Conservation (phyloP, 352 stramenopile genomes). For the Globisporangium sylvaticum region DNA sequence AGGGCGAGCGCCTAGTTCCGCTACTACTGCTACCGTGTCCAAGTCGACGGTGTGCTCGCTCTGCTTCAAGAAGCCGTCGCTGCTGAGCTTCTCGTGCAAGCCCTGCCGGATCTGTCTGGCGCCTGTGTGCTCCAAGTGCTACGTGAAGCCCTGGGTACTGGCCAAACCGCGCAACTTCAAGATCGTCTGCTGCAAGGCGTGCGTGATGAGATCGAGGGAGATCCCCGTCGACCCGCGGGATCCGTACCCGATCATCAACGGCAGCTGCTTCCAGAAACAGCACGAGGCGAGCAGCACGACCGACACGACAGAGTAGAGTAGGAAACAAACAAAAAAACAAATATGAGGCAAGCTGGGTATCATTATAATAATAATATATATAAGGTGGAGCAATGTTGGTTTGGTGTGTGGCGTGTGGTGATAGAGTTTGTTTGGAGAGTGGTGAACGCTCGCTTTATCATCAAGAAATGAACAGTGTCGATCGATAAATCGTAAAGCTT, state of each 20-base stretch:
- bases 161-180: conserved; percentile 27
- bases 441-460: too few species aligned
- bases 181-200: conserved; percentile 51
- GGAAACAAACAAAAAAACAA: too few species aligned
- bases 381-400: neutral
- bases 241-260: conserved; percentile 36
- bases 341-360: neutral
- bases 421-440: too few species aligned
- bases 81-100: conserved; percentile 25
- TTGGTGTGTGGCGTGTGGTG: too few species aligned
- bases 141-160: conserved; percentile 40
- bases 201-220: conserved; percentile 35
- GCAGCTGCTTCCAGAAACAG: conserved; percentile 8
- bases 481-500: too few species aligned
- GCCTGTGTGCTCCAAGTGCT: conserved; percentile 44
- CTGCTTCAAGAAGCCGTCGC: conserved; percentile 17
- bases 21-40: neutral
- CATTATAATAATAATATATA: neutral
- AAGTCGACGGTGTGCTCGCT: conserved; percentile 14
- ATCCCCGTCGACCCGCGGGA: conserved; percentile 36
- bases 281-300: conserved; percentile 2
- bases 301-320: neutral
- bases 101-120: conserved; percentile 37
- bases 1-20: neutral
- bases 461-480: too few species aligned